Base-by-base conservation (phyloP, 2,329 filamentous ascomycete genomes). In the Blastomyces percursus region DNA sequence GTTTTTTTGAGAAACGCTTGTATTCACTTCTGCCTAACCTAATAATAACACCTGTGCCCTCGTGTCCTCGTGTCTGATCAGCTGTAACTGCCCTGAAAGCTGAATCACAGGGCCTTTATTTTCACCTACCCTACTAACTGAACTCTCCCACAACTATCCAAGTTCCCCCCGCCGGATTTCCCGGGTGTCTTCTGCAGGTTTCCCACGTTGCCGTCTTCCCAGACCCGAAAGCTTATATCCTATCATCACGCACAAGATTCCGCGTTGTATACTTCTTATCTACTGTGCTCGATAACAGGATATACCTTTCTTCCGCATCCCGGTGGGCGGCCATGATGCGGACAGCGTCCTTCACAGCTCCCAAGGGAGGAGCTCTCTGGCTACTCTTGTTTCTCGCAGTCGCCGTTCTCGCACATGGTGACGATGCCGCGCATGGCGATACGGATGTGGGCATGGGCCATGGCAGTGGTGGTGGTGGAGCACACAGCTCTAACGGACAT, bases 331-430 rank as follows among this genome's bases (percentile, higher is more conserved):
- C n/a, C 50, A 61, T 55, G 59, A 24, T 61, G 59, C 59, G 59
- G 48, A 61, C 32, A 44, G 50, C 59, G 19, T 12, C 59, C 35
- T 55, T 55, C 38, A n/a, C 38, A 27, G 38, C 38, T 55, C 50
- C 59, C n/a, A 61, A 30, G 38, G 50, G 61, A 51, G 57, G 61
- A 58, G 57, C 56, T 38, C 40, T 55, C 24, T 57, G 64, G 40
- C 46, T 62, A n/a, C 62, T 74, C n/a, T 61, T 76, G 44, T 69
- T 67, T 38, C 67, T 70, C 11, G 63, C 71, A 42, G 71, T 69
- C 48, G 72, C 68, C 61, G 74, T 70, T 27, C 61, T 73, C 52
- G 68, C 74, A 9, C 74, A 76, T 62, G 65, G 63, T 38, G 71
- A 71, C 44, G 71, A 72, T 57, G 71, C 73, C 57, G 70, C 70